These are phyloP conservation scores for Xylaria acuta DNA, from an alignment of 495 filamentous ascomycete species.

Conservation along the genomic window DNA sequence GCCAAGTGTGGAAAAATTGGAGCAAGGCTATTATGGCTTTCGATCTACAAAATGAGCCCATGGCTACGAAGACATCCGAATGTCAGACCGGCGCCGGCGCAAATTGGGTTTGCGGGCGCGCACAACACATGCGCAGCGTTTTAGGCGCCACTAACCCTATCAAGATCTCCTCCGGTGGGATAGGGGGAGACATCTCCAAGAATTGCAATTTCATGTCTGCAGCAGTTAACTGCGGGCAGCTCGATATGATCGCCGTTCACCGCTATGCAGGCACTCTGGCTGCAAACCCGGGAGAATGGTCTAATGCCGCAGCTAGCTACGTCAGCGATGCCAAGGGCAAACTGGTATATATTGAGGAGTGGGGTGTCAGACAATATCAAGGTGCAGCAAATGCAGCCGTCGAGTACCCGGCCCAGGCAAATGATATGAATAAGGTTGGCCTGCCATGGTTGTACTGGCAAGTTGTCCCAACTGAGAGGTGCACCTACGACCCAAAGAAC, in stretches of 20 bases:
- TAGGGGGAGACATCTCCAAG: conserved; percentile 39
- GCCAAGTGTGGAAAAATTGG: conserved; percentile 43
- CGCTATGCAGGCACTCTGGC: conserved; percentile 34
- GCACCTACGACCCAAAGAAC: conserved; percentile 31
- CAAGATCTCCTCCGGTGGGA: conserved; percentile 38
- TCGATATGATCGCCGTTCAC: conserved; percentile 40
- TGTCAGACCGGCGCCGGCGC: conserved; percentile 36
- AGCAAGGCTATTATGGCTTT: conserved; percentile 49
- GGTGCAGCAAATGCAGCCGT: conserved; percentile 22
- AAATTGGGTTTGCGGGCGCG: conserved; percentile 45
- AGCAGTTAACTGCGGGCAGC: conserved; percentile 31
- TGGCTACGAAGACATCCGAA: conserved; percentile 33
- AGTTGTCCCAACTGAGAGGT: conserved; percentile 31
- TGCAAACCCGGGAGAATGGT: conserved; percentile 30
- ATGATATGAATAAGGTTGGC: conserved; percentile 33
- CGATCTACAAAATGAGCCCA: conserved; percentile 50
- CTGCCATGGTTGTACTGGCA: conserved; percentile 39
- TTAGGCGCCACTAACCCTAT: conserved; percentile 33
- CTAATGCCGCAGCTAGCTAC: conserved; percentile 25
- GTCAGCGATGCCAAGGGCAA: conserved; percentile 32
- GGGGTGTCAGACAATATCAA: conserved; percentile 35
- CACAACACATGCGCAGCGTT: conserved; percentile 31
- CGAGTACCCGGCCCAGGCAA: conserved; percentile 37
- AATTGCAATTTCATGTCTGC: conserved; percentile 33
- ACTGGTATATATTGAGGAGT: conserved; percentile 39